Base-by-base conservation (phyloP, 2,329 filamentous ascomycete genomes). In the Aspergillus sp. region DNA sequence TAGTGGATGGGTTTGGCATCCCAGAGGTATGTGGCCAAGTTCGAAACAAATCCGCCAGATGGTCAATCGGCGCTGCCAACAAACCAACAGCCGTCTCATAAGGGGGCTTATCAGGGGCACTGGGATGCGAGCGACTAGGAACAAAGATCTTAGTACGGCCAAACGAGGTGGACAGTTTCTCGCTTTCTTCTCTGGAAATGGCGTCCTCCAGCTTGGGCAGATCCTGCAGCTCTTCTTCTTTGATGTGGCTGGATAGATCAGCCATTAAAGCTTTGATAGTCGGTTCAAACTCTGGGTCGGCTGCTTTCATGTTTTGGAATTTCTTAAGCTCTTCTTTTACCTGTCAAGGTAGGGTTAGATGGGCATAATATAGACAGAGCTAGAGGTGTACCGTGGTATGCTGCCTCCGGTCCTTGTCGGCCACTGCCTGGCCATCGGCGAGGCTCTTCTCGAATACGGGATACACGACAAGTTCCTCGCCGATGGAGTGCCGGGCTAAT, bases 11-110 rank as follows among this genome's bases (percentile, higher is more conserved):
- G 44, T 57, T 53, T 37, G 49, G 55, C 55, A 57, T 57, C 9
- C 41, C 48, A 8, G 3, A 19, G 2, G 33, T 53, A 52, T 56
- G 23, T 9, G 57, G 57, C 62, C 62, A 87, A 63, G 79, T 81
- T 35, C 79, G 67, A 63, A 84, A 81, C 44, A 84, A 46, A 66
- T 87, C 83, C 27, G 71, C 71, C 40, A 87, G 60, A 49, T 77
- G 78, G 64, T 87, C 84, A 23, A 87, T 72, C 0, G 84, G 84
- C 4, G 83, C 82, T 0, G 81, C 70, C 70, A 86, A 56, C 17
- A 87, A 64, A 0, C 82, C 82, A 60, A 77, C 78, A 0, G 77
- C 81, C 0, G 79, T 82, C 74, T 86, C 82, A 57, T 84, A 85
- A 0, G 80, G 79, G 7, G 83, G 82, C 41, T 78, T 76, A 57